A percentile compares a stretch with the other conserved stretches of the same genome.
Conservation (phyloP, 352 stramenopile genomes). For the Globisporangium nodosum region DNA sequence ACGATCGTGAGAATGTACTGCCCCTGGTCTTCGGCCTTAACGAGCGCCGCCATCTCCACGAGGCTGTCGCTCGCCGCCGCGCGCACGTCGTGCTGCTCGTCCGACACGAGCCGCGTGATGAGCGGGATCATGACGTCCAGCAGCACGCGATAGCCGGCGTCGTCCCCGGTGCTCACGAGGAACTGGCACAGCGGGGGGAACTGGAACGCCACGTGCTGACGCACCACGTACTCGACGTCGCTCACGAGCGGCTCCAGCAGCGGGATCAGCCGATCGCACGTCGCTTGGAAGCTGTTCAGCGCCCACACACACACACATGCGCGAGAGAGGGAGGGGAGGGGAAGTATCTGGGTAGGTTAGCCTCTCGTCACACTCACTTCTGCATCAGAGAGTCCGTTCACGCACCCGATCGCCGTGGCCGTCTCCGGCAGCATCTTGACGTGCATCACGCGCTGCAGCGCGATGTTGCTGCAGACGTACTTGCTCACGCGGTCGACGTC, state of each 20-base stretch:
- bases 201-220: constrained; percentile 91
- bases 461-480: constrained; percentile 95
- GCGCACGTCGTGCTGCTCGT: constrained; percentile 87
- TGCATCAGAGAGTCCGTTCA: not conserved
- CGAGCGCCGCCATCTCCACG: constrained; percentile 78
- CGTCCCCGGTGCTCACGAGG: constrained; percentile 32
- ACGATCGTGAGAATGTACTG: constrained; percentile 92
- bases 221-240: constrained; percentile 93
- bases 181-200: constrained; percentile 82
- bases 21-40: constrained; percentile 86
- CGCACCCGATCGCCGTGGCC: constrained; percentile 63
- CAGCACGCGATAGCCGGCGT: constrained; percentile 65
- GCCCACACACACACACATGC: not conserved
- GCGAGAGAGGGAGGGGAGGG: not conserved
- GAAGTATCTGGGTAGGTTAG: too few relatives aligned
- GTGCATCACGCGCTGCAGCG: constrained; percentile 96
- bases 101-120: constrained; percentile 70
- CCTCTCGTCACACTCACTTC: too few relatives aligned
- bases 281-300: constrained; percentile 58
- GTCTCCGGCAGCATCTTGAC: constrained; percentile 94
- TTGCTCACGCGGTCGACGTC: constrained; percentile 93
- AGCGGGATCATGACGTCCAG: constrained; percentile 78
- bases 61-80: constrained; percentile 82
- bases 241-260: constrained; percentile 79
- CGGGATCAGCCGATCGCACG: constrained; percentile 86